Evolutionary conservation across 2,329 filamentous ascomycete species (phyloP), one percentile per base, ranked within the genome.

Genomic region (Fusarium sp.): DNA sequence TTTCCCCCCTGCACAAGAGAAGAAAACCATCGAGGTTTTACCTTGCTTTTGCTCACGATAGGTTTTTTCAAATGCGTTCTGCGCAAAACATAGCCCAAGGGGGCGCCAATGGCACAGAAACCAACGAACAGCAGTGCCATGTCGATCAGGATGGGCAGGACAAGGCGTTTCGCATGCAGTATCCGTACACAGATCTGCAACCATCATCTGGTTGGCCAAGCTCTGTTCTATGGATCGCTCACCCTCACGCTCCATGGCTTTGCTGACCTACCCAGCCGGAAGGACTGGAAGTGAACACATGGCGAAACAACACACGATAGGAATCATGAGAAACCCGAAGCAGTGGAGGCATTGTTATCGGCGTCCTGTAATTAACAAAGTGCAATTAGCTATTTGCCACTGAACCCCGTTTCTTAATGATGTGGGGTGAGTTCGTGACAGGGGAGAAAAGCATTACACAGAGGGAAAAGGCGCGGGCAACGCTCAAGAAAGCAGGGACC

Each of bases 341-440:
- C 56, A 48, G 35, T 46, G 19, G 33, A 62, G 56, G 57, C 54
- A 53, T 55, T 56, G 40, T 20, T 26, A 26, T 26, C 32, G 55
- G 19, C 26, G 33, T 50, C 24, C 47, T 48, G 56, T 46, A 57
- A 65, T 37, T 46, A 57, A 65, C 37, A 46, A 47, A 46, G 30
- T 53, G 59, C 60, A 39, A 26, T 28, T 52, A 53, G 58, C 39
- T 28, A 63, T 62, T 73, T 51, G 66, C 66, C 68, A 66, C 70
- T 46, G 55, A 57, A 17, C 64, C 62, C 43, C 39, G 56, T 62
- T 63, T 56, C 51, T 48, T 44, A 58, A 56, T 45, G 51, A 55
- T 72, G 64, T 72, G 69, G 69, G 64, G 67, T 69, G 69, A 72
- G 56, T 59, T 58, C 51, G 52, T 33, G 57, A 52, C 56, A 59